Evolutionary conservation across 768 basidiomycete genomes (phyloP).

Genomic region (Termitomyces sp.): DNA sequence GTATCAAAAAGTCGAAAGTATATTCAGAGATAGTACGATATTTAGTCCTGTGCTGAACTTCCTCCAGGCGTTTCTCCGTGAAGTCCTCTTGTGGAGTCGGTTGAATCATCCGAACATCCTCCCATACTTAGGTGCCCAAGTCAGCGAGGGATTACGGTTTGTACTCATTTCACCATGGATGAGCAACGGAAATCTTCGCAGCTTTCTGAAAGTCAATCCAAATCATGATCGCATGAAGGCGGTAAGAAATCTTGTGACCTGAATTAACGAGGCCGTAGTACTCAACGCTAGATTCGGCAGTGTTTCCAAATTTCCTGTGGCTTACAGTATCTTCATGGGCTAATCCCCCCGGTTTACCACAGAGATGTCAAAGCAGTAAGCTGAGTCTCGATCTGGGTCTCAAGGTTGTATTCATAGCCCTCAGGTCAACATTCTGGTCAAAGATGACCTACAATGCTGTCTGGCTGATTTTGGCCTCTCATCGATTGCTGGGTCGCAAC

Average conservation of each 20-base stretch:
- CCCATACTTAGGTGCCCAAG: constrained; percentile 21
- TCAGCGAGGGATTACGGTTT: neutral
- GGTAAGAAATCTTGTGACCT: constrained; percentile 12
- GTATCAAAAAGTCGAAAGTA: constrained; percentile 15
- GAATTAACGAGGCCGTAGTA: no score
- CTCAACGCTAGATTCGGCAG: no score
- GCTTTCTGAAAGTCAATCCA: constrained; percentile 21
- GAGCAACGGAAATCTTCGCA: constrained; percentile 19
- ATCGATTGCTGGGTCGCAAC: constrained; percentile 14
- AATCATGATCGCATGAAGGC: constrained; percentile 22
- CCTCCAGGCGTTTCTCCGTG: constrained; percentile 19
- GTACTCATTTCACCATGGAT: constrained; percentile 25
- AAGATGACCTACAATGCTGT: constrained; percentile 10
- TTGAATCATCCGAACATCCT: constrained; percentile 25
- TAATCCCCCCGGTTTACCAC: constrained; percentile 37
- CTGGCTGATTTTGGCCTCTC: constrained; percentile 18
- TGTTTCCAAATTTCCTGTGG: constrained; percentile 25
- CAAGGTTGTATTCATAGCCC: neutral
- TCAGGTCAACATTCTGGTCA: constrained; percentile 16
- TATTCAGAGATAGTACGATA: neutral
- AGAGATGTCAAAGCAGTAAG: constrained; percentile 39
- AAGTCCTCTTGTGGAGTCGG: constrained; percentile 23
- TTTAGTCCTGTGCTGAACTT: neutral
- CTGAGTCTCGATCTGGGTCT: neutral
- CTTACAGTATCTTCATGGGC: constrained; percentile 34